Conservation (phyloP, 2,329 filamentous ascomycete genomes). For the Fusarium buharicum region DNA sequence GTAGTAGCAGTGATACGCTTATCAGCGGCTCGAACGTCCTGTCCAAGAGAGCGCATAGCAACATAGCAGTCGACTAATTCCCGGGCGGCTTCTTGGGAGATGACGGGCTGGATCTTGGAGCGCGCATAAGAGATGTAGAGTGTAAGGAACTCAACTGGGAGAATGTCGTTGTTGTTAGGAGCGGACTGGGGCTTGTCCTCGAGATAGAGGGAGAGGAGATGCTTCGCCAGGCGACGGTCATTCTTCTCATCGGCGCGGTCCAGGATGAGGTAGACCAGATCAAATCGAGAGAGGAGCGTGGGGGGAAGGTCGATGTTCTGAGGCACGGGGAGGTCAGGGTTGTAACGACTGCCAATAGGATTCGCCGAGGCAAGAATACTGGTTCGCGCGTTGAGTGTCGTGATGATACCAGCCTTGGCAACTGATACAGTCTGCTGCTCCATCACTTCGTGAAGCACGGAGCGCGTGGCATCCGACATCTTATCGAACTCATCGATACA, state of each 20-base stretch:
- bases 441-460: constrained; percentile 88
- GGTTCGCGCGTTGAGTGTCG: constrained; percentile 93
- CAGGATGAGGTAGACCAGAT: constrained; percentile 95
- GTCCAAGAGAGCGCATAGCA: constrained; percentile 92
- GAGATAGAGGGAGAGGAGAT: constrained; percentile 95
- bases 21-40: constrained; percentile 86
- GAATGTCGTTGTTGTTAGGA: constrained; percentile 75
- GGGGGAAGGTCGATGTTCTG: constrained; percentile 98
- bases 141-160: constrained; percentile 95
- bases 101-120: constrained; percentile 81
- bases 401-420: constrained; percentile 93
- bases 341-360: constrained; percentile 97
- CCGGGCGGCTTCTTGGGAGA: constrained; percentile 81
- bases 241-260: constrained; percentile 91
- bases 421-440: constrained; percentile 88
- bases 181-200: constrained; percentile 94
- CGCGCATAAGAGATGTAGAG: constrained; percentile 97
- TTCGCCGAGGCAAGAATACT: constrained; percentile 97
- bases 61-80: constrained; percentile 90
- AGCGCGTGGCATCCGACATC: constrained; percentile 82
- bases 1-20: constrained; percentile 98
- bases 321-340: constrained; percentile 92
- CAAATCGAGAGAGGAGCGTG: constrained; percentile 93
- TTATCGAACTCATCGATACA: constrained; percentile 90
- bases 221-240: constrained; percentile 88